A percentile compares a stretch with the other conserved stretches of the same genome.
Evolutionary conservation across 345 rosid species (phyloP).

Genomic region (Laguncularia racemosa): DNA sequence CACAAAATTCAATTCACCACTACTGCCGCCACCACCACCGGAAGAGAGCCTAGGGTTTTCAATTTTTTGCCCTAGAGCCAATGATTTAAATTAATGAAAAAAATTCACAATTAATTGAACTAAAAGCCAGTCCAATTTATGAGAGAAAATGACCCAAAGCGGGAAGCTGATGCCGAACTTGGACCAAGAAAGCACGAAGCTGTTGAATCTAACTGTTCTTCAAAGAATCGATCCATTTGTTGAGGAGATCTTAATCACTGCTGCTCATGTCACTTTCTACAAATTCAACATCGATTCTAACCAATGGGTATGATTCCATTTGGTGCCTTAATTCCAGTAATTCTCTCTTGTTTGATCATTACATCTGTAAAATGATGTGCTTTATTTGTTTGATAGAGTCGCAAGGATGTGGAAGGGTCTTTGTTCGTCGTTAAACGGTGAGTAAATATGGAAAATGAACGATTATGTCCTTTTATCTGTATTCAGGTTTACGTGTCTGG

Average conservation of each 20-base stretch:
- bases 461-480: not conserved
- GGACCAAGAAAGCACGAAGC: conserved; percentile 73
- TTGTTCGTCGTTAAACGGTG: conserved; percentile 92
- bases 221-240: conserved; percentile 84
- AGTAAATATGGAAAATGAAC: not conserved
- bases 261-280: conserved; percentile 92
- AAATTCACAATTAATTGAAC: not conserved
- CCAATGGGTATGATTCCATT: conserved; percentile 56
- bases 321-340: not conserved
- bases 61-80: no score
- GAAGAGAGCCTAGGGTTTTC: no score
- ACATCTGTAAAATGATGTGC: not conserved
- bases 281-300: conserved; percentile 83
- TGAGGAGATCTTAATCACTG: conserved; percentile 88
- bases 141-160: conserved; percentile 33
- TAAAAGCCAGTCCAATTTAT: not conserved
- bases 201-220: conserved; percentile 88
- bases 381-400: conserved; percentile 40
- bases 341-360: not conserved
- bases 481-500: not conserved
- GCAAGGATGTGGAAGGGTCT: conserved; percentile 97
- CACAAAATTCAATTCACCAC: no score
- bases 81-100: no score
- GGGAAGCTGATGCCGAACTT: conserved; percentile 92
- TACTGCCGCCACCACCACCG: no score